Percentiles rank a stretch among this genome's conserved stretches.
phyloP scores from a whole-genome alignment of 148 eudicot species.

The Fallopia convolvulus region DNA sequence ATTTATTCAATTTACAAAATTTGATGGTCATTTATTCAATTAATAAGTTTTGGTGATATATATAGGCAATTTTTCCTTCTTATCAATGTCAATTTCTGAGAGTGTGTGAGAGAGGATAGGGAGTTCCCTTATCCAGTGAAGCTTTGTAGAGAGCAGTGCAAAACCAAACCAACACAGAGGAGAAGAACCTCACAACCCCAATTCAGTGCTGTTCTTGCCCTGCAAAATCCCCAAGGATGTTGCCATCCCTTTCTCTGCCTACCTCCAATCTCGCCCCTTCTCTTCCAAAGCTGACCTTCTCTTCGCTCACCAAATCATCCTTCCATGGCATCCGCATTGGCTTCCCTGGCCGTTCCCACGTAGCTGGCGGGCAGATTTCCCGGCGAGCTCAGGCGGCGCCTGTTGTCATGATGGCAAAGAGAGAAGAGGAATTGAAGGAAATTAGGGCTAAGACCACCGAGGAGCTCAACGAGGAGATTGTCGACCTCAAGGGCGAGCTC shows the following conservation, averaged over 20 bases:
- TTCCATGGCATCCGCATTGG: constrained; percentile 59
- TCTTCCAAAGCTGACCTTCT: constrained; percentile 25
- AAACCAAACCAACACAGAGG: not conserved
- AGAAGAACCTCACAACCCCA: not conserved
- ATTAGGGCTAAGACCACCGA: constrained; percentile 66
- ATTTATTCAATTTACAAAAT: too few relatives aligned
- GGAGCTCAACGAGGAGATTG: constrained; percentile 61
- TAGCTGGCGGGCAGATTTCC: constrained; percentile 13
- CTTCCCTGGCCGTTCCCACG: constrained; percentile 11
- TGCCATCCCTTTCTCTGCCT: constrained; percentile 35
- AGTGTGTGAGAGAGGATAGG: not conserved
- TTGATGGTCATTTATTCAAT: too few relatives aligned
- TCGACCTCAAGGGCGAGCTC: constrained; percentile 83
- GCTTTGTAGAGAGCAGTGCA: not conserved
- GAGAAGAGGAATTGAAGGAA: constrained; percentile 69
- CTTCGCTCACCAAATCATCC: constrained; percentile 28
- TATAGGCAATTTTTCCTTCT: not conserved
- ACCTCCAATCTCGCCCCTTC: constrained; percentile 20
- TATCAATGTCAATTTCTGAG: not conserved
- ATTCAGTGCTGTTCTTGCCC: not conserved
- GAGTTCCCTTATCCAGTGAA: not conserved
- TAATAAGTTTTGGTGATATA: not conserved
- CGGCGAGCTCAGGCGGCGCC: constrained; percentile 16
- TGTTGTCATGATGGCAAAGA: constrained; percentile 71
- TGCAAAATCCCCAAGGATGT: constrained; percentile 19